Conservation (phyloP, 2,329 filamentous ascomycete genomes). For the Nothophoma quercina region DNA sequence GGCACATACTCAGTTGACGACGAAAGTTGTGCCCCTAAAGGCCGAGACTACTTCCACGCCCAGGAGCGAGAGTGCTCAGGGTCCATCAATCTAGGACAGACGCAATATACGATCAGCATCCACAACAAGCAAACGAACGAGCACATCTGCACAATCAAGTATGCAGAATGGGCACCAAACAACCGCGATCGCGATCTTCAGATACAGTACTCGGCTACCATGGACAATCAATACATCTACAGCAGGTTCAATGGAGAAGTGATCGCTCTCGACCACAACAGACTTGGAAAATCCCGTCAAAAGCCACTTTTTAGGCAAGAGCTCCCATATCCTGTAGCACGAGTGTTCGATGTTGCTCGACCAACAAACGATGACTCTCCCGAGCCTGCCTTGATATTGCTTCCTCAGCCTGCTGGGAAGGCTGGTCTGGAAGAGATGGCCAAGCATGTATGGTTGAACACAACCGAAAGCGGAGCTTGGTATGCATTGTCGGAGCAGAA, state of each 20-base stretch:
- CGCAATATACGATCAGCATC: constrained; percentile 89
- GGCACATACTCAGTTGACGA: constrained; percentile 73
- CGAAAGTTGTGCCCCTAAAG: constrained; percentile 75
- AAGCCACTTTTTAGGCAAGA: constrained; percentile 59
- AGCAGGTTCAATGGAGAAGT: constrained; percentile 85
- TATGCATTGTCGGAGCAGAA: constrained; percentile 88
- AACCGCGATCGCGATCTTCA: constrained; percentile 88
- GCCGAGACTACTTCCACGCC: constrained; percentile 61
- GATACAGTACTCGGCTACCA: constrained; percentile 78
- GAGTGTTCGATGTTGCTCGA: constrained; percentile 87
- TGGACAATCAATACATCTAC: constrained; percentile 89
- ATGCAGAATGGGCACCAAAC: constrained; percentile 94
- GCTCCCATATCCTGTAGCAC: constrained; percentile 78
- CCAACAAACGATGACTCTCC: constrained; percentile 71
- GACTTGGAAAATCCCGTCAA: constrained; percentile 46
- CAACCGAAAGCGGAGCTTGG: constrained; percentile 86
- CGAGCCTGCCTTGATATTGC: constrained; percentile 79
- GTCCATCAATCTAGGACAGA: constrained; percentile 80
- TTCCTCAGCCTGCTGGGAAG: constrained; percentile 83
- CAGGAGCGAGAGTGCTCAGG: constrained; percentile 72
- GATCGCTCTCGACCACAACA: constrained; percentile 77
- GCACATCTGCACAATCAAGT: constrained; percentile 86
- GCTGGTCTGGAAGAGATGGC: constrained; percentile 51
- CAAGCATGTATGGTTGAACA: constrained; percentile 77
- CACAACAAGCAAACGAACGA: constrained; percentile 76